These are phyloP conservation scores for Coemansia linderi DNA, from an alignment of 371 early-diverging fungal genomes.

Conservation along the genomic window DNA sequence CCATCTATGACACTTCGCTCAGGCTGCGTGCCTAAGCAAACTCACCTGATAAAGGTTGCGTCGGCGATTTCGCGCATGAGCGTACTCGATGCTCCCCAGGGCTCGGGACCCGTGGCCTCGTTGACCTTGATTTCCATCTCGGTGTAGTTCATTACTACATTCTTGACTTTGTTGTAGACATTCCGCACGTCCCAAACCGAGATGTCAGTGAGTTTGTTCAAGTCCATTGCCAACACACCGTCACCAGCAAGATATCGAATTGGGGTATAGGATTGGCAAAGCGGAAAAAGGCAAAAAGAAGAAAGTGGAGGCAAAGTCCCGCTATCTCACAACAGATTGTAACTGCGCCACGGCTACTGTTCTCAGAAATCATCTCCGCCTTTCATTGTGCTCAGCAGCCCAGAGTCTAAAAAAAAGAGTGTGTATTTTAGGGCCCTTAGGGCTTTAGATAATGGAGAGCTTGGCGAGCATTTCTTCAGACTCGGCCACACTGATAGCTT, in stretches of 20 bases:
- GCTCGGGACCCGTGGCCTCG: slow-evolving; percentile 82
- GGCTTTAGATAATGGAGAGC: slow-evolving; percentile 54
- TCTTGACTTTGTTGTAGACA: slow-evolving; percentile 73
- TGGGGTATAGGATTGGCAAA: not conserved
- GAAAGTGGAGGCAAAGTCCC: not conserved
- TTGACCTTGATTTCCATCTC: slow-evolving; percentile 88
- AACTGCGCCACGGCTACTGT: not conserved
- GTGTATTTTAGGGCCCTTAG: not conserved
- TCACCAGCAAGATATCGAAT: not conserved
- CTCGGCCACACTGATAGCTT: slow-evolving; percentile 80
- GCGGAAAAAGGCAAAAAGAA: not conserved
- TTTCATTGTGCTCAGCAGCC: too few species aligned
- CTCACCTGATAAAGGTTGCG: slow-evolving; percentile 80
- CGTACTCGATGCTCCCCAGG: slow-evolving; percentile 92
- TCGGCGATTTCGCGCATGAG: slow-evolving; percentile 88
- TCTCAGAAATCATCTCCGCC: not conserved
- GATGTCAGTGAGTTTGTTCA: slow-evolving; percentile 51
- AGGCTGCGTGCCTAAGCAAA: not conserved
- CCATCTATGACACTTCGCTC: too few species aligned
- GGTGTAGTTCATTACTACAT: slow-evolving; percentile 80
- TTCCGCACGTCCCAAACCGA: slow-evolving; percentile 61
- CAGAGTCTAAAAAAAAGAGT: not conserved
- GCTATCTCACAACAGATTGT: not conserved
- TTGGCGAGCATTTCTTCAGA: slow-evolving; percentile 66
- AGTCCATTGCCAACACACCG: slow-evolving; percentile 20